phyloP scores from a whole-genome alignment of 768 basidiomycete species.

The Amanita subjunquillea region DNA sequence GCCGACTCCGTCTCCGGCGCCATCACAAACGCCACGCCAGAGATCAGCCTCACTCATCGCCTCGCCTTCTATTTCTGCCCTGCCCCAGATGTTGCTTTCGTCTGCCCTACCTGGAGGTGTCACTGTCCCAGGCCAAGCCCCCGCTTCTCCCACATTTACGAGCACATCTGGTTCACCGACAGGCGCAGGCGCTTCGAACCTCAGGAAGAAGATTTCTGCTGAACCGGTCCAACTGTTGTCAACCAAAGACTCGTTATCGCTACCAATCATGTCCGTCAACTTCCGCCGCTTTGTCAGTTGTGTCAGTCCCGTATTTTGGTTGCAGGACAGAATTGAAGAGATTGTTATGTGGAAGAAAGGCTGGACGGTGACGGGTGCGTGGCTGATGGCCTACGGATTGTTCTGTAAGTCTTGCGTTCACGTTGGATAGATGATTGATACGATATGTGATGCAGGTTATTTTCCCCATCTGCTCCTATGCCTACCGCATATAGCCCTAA shows the following conservation, averaged over 20 bases:
- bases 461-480: constrained; percentile 66
- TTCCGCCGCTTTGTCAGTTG: constrained; percentile 74
- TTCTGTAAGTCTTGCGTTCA: constrained; percentile 44
- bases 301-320: constrained; percentile 77
- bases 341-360: constrained; percentile 74
- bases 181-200: background rate
- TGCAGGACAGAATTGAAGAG: constrained; percentile 84
- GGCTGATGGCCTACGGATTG: constrained; percentile 72
- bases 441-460: constrained; percentile 39
- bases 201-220: constrained; percentile 15
- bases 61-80: constrained; percentile 22
- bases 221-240: constrained; percentile 32
- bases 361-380: constrained; percentile 60
- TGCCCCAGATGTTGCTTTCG: constrained; percentile 28
- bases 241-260: constrained; percentile 58
- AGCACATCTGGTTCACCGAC: background rate
- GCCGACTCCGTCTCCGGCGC: constrained; percentile 26
- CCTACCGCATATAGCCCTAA: constrained; percentile 52
- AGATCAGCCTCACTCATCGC: constrained; percentile 13
- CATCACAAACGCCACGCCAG: constrained; percentile 17
- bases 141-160: background rate
- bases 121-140: background rate
- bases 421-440: background rate
- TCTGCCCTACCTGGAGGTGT: constrained; percentile 15
- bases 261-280: constrained; percentile 69